Evolutionary conservation across 2,329 filamentous ascomycete genomes (phyloP).

Genomic region (Rhynchosporium agropyri): DNA sequence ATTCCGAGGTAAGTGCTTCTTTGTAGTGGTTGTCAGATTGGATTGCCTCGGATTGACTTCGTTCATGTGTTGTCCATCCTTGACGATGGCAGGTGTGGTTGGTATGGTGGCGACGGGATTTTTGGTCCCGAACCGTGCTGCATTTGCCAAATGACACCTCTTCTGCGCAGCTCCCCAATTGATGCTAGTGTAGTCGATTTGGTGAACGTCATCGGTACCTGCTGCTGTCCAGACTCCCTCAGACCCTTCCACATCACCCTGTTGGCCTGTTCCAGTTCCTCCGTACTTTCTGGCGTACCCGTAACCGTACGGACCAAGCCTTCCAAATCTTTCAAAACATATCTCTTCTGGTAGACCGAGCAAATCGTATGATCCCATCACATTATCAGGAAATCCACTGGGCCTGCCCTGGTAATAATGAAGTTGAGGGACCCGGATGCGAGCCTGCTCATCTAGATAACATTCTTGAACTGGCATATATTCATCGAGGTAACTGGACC

Average conservation of each 20-base stretch:
- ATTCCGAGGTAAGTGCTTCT: conserved; percentile 57
- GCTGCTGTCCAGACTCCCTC: conserved; percentile 73
- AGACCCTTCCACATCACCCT: conserved; percentile 80
- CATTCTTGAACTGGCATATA: conserved; percentile 66
- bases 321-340: conserved; percentile 90
- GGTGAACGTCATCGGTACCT: conserved; percentile 47
- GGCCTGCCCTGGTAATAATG: conserved; percentile 78
- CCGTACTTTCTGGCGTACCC: conserved; percentile 81
- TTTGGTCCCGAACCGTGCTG: conserved; percentile 59
- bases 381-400: conserved; percentile 79
- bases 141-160: conserved; percentile 72
- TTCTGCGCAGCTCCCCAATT: conserved; percentile 80
- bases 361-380: conserved; percentile 84
- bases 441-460: conserved; percentile 71
- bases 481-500: conserved; percentile 52
- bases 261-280: conserved; percentile 81
- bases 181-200: conserved; percentile 76
- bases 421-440: conserved; percentile 67
- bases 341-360: conserved; percentile 79
- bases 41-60: conserved; percentile 4
- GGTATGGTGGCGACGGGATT: conserved; percentile 17
- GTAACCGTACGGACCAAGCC: conserved; percentile 85
- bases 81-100: conserved; percentile 29
- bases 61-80: conserved; percentile 17
- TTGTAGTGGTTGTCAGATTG: conserved; percentile 23